Evolutionary conservation across 768 basidiomycete genomes (phyloP).

Genomic region (Candolleomyces eurysporus): DNA sequence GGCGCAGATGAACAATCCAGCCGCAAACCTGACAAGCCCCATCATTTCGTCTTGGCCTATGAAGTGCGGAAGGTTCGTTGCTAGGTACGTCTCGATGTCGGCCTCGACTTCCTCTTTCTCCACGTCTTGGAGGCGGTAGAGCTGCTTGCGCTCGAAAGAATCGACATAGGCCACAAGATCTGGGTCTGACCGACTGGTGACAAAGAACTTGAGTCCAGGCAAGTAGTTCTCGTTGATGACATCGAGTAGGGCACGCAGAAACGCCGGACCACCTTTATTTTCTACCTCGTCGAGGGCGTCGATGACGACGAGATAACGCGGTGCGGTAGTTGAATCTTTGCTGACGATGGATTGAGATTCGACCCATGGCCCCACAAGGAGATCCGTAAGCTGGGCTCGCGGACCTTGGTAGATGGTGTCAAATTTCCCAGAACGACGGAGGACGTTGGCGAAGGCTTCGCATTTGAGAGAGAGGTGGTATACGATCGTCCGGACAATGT

Average conservation of each 20-base stretch:
- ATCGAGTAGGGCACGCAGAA: slow-evolving; percentile 15
- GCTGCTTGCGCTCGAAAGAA: slow-evolving; percentile 1
- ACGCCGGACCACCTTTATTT: slow-evolving; percentile 8
- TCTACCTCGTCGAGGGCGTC: slow-evolving; percentile 22
- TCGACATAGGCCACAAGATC: slow-evolving; percentile 12
- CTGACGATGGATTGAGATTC: not conserved
- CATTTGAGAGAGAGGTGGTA: slow-evolving; percentile 13
- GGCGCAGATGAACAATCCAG: slow-evolving; percentile 27
- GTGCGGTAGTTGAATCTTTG: slow-evolving; percentile 3
- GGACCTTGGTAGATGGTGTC: slow-evolving; percentile 1
- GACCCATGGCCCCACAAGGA: slow-evolving; percentile 6
- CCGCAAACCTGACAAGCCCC: slow-evolving; percentile 14
- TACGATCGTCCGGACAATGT: slow-evolving; percentile 17
- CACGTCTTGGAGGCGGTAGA: slow-evolving; percentile 11
- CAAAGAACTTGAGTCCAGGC: slow-evolving; percentile 19
- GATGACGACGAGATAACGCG: slow-evolving; percentile 17
- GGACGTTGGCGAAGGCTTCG: slow-evolving; percentile 9
- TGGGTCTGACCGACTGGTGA: slow-evolving; percentile 20
- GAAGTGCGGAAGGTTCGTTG: slow-evolving; percentile 1
- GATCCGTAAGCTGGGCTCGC: slow-evolving; percentile 1
- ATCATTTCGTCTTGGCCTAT: not conserved
- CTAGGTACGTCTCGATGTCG: slow-evolving; percentile 8
- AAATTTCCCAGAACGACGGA: slow-evolving; percentile 4
- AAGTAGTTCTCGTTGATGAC: slow-evolving; percentile 9
- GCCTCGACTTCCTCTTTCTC: not conserved